Conservation (phyloP, 192 early-diverging fungal genomes). For the Linderina pennispora region DNA sequence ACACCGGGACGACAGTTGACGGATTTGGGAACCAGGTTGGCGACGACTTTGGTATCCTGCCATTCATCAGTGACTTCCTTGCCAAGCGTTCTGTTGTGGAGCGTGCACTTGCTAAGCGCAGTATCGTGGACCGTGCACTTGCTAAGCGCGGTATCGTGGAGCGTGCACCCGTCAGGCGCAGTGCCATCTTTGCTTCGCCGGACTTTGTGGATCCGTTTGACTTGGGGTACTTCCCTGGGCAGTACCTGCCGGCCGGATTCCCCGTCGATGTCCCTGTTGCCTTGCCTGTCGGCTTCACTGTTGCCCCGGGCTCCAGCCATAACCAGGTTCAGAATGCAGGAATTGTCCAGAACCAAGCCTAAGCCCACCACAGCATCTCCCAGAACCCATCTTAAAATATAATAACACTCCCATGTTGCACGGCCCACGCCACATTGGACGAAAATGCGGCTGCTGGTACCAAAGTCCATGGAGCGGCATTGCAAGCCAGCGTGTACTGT, state of each 20-base stretch:
- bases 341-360: constrained; percentile 18
- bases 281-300: neutral
- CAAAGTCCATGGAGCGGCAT: no score
- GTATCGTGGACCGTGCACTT: neutral
- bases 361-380: no score
- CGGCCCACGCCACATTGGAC: no score
- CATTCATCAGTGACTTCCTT: neutral
- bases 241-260: no score
- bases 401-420: no score
- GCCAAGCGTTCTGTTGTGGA: neutral
- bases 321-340: constrained; percentile 1
- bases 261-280: constrained; percentile 1
- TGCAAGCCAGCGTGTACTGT: no score
- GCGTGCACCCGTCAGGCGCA: neutral
- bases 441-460: no score
- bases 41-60: neutral
- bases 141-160: neutral
- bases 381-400: no score
- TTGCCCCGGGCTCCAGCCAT: neutral
- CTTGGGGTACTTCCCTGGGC: neutral
- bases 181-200: neutral
- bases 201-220: neutral
- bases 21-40: constrained; percentile 20
- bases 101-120: neutral
- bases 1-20: constrained; percentile 18